Evolutionary conservation across 2,329 filamentous ascomycete genomes (phyloP).

Genomic region (Dactylellina haptotyla): DNA sequence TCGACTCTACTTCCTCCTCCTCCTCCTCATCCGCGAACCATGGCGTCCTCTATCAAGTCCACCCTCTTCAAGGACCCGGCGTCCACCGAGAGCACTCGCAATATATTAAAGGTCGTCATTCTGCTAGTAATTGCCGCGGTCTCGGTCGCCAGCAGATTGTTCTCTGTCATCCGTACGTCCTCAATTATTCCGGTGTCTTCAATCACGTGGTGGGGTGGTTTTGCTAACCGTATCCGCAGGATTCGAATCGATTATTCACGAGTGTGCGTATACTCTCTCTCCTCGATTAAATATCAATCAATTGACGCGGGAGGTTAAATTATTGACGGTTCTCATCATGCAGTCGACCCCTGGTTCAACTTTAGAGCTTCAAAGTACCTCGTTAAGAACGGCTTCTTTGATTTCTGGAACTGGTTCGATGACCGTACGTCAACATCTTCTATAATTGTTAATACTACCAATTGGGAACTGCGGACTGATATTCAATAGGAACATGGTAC

Average conservation of each 20-base stretch:
- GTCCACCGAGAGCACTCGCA: constrained; percentile 81
- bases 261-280: constrained; percentile 75
- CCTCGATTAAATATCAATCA: constrained; percentile 33
- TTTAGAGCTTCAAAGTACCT: constrained; percentile 98
- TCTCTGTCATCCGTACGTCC: constrained; percentile 93
- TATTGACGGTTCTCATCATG: constrained; percentile 48
- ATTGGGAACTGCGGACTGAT: constrained; percentile 30
- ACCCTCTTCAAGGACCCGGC: constrained; percentile 76
- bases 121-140: constrained; percentile 89
- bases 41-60: constrained; percentile 59
- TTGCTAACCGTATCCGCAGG: constrained; percentile 65
- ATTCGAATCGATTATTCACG: constrained; percentile 99
- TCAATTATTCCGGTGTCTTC: constrained; percentile 13
- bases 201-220: background rate
- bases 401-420: constrained; percentile 99
- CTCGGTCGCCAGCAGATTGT: constrained; percentile 90
- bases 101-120: constrained; percentile 87
- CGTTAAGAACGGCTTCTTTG: constrained; percentile 95
- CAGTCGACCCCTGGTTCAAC: constrained; percentile 99
- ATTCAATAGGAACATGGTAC: constrained; percentile 84
- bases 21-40: constrained; percentile 41
- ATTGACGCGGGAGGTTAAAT: background rate
- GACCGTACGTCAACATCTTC: constrained; percentile 72
- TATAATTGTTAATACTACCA: background rate
- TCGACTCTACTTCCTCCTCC: constrained; percentile 1